Percentiles rank a stretch among this genome's conserved stretches.
Evolutionary conservation across 192 early-diverging fungal species (phyloP).

Genomic region (Mortierella alpina): DNA sequence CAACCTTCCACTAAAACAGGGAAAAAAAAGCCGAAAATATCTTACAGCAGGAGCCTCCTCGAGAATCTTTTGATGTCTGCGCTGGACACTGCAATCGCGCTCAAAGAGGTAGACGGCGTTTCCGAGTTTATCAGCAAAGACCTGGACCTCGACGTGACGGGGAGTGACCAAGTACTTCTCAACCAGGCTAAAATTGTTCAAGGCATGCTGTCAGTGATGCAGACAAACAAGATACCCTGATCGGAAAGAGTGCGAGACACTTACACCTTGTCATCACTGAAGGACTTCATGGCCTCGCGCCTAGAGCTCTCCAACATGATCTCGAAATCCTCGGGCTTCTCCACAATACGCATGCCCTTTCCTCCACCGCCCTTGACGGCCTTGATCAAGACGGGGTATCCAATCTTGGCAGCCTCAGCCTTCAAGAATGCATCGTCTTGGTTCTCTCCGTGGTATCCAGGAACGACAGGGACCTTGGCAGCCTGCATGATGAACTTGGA

Average conservation of each 20-base stretch:
- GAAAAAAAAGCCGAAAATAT: not conserved
- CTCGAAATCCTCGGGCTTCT: slow-evolving; percentile 78
- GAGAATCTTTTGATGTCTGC: slow-evolving; percentile 95
- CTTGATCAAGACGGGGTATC: slow-evolving; percentile 98
- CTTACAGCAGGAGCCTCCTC: slow-evolving; percentile 92
- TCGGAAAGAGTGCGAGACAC: not conserved
- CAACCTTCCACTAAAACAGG: not conserved
- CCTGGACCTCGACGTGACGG: slow-evolving; percentile 95
- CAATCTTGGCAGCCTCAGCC: slow-evolving; percentile 81
- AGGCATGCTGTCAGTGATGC: not conserved
- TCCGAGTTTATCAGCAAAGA: slow-evolving; percentile 90
- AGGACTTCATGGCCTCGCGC: slow-evolving; percentile 90
- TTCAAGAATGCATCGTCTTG: slow-evolving; percentile 82
- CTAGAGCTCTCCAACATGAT: slow-evolving; percentile 86
- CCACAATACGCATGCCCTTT: slow-evolving; percentile 97
- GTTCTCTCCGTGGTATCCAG: slow-evolving; percentile 92
- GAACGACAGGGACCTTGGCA: slow-evolving; percentile 92
- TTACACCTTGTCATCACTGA: slow-evolving; percentile 87
- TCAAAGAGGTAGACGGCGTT: slow-evolving; percentile 95
- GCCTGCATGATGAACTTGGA: slow-evolving; percentile 92
- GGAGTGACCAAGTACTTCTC: slow-evolving; percentile 92
- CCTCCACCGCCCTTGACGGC: slow-evolving; percentile 97
- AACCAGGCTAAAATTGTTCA: slow-evolving; percentile 62
- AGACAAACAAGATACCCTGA: not conserved
- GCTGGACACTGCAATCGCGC: slow-evolving; percentile 94